Percentiles rank a stretch among this genome's conserved stretches.
Conservation (phyloP, 2,329 filamentous ascomycete genomes). For the Verticillium nubilum region DNA sequence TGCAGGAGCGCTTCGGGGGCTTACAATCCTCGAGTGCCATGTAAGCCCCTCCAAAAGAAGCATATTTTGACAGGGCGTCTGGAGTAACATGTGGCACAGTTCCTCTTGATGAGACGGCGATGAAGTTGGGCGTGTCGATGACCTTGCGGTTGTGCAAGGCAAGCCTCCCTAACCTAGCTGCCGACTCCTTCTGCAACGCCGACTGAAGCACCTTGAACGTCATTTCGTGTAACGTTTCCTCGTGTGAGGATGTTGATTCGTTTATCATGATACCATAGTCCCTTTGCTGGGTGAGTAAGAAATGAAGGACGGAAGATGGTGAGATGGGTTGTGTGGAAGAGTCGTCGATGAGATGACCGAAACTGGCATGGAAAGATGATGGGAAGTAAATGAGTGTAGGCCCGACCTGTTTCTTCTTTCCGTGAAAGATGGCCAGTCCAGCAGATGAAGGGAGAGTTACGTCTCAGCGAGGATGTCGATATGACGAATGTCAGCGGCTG, state of each 20-base stretch:
- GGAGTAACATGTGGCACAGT: conserved; percentile 83
- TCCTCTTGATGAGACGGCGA: conserved; percentile 77
- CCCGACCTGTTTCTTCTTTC: background rate
- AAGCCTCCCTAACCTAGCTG: conserved; percentile 64
- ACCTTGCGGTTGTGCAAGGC: conserved; percentile 53
- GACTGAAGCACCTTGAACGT: conserved; percentile 42
- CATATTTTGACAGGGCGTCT: conserved; percentile 67
- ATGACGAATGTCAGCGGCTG: background rate
- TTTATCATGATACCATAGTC: conserved; percentile 18
- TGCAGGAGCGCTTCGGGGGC: conserved; percentile 19
- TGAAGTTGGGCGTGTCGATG: conserved; percentile 79
- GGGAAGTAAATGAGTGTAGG: background rate
- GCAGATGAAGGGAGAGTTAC: background rate
- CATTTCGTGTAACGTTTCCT: conserved; percentile 18
- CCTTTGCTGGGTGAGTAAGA: background rate
- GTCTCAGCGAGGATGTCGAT: background rate
- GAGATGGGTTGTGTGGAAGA: background rate
- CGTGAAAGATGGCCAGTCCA: background rate
- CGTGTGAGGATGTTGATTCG: conserved; percentile 10
- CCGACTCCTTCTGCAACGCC: conserved; percentile 30
- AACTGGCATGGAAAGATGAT: background rate
- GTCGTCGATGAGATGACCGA: background rate
- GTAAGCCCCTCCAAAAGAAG: conserved; percentile 65
- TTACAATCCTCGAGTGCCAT: conserved; percentile 89
- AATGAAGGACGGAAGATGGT: no score